Conservation (phyloP, 1,139 yeast species). For the Magnusiomyces suaveolens region DNA sequence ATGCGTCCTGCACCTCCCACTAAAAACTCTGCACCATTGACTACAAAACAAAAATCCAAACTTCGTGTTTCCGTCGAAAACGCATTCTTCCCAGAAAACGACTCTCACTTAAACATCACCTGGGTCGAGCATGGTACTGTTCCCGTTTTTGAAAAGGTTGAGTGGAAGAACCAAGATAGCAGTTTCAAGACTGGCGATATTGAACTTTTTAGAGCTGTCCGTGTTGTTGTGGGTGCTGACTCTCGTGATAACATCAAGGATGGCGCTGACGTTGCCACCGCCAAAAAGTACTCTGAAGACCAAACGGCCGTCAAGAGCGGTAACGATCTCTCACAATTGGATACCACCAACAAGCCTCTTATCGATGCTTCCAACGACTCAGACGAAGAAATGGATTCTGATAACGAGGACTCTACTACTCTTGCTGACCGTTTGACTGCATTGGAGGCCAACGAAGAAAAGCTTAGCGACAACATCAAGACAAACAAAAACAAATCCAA, state of each 20-base stretch:
- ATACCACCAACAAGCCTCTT: slow-evolving; percentile 24
- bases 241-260: slow-evolving; percentile 20
- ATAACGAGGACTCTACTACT: slow-evolving; percentile 30
- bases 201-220: slow-evolving; percentile 19
- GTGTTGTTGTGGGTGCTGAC: slow-evolving; percentile 16
- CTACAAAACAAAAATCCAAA: slow-evolving; percentile 25
- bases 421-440: slow-evolving; percentile 37
- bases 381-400: slow-evolving; percentile 24
- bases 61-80: slow-evolving; percentile 31
- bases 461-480: slow-evolving; percentile 15
- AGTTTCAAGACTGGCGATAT: slow-evolving; percentile 17
- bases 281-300: slow-evolving; percentile 55
- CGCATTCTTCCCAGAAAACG: slow-evolving; percentile 27
- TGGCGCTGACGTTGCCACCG: slow-evolving; percentile 67
- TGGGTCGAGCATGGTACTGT: slow-evolving; percentile 69
- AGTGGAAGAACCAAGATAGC: slow-evolving; percentile 40
- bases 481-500: slow-evolving; percentile 16
- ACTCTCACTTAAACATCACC: slow-evolving; percentile 39
- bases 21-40: slow-evolving; percentile 11
- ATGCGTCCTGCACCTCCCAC: slow-evolving; percentile 19
- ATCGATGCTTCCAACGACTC: slow-evolving; percentile 15
- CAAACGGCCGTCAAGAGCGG: slow-evolving; percentile 42
- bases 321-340: slow-evolving; percentile 42
- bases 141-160: slow-evolving; percentile 53
- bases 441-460: slow-evolving; percentile 23